These are phyloP conservation scores for Cytidiella melzeri DNA, from an alignment of 768 basidiomycete species.

Conservation along the genomic window DNA sequence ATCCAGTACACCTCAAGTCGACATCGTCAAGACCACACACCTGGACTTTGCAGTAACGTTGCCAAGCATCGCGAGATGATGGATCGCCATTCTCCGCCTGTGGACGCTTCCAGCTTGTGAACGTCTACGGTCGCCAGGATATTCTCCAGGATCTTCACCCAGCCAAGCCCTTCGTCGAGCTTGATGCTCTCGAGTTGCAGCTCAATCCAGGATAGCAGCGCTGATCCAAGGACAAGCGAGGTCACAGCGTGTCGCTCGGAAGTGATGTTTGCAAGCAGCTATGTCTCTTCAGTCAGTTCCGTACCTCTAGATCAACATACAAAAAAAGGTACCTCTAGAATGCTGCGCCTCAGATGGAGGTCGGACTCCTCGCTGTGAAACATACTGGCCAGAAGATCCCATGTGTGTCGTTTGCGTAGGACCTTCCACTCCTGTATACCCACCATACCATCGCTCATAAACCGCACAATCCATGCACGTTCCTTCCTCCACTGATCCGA, in stretches of 20 bases:
- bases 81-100: conserved; percentile 55
- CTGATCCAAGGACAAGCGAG: conserved; percentile 65
- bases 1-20: not conserved
- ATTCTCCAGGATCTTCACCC: conserved; percentile 64
- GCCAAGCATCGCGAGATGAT: conserved; percentile 47
- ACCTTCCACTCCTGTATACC: conserved; percentile 76
- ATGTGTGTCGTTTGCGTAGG: conserved; percentile 75
- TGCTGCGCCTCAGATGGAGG: conserved; percentile 41
- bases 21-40: conserved; percentile 14
- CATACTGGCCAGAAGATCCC: conserved; percentile 80
- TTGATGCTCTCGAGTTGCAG: conserved; percentile 46
- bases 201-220: conserved; percentile 77
- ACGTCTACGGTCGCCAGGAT: conserved; percentile 45
- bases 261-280: conserved; percentile 76
- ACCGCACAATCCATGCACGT: conserved; percentile 81
- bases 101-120: conserved; percentile 46
- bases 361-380: conserved; percentile 65
- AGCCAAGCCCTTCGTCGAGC: conserved; percentile 44
- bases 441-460: conserved; percentile 76
- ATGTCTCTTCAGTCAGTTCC: not conserved
- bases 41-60: conserved; percentile 29
- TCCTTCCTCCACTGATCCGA: conserved; percentile 80
- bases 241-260: conserved; percentile 61
- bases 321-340: conserved; percentile 56
- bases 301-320: not conserved